Evolutionary conservation across 768 basidiomycete species (phyloP).

Genomic region (Podaxis sp.): DNA sequence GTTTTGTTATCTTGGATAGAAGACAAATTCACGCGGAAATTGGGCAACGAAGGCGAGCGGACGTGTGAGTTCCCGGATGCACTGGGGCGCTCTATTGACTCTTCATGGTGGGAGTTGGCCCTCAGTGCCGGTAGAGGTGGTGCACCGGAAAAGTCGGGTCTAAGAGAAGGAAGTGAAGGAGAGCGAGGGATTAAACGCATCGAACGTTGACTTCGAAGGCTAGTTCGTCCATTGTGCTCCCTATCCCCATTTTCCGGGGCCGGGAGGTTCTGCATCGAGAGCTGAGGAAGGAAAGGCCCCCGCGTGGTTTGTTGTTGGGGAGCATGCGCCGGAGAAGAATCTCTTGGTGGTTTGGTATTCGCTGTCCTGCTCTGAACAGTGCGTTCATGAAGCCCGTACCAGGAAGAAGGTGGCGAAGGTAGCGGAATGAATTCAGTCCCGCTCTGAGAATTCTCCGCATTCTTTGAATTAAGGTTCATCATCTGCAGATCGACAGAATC

Average conservation of each 20-base stretch:
- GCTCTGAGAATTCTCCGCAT: not conserved
- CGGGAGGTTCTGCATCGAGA: not conserved
- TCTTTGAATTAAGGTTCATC: too few species aligned
- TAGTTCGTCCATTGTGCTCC: not conserved
- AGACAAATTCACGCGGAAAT: not conserved
- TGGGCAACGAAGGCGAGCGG: conserved; percentile 12
- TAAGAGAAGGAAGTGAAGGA: conserved; percentile 5
- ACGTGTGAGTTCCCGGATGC: not conserved
- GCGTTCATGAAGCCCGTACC: not conserved
- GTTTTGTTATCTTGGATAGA: not conserved
- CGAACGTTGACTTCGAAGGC: not conserved
- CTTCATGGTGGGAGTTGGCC: not conserved
- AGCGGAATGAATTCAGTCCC: not conserved
- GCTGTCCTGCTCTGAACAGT: not conserved
- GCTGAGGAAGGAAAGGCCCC: not conserved
- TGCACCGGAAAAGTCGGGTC: not conserved
- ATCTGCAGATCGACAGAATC: not conserved
- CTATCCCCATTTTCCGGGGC: too few species aligned
- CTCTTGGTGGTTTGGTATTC: not conserved
- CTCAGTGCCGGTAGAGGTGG: not conserved
- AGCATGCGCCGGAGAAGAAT: not conserved
- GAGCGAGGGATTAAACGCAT: conserved; percentile 1
- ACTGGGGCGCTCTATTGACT: not conserved
- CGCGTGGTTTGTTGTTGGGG: not conserved
- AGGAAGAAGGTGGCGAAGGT: too few species aligned